phyloP scores from a whole-genome alignment of 2,329 filamentous ascomycete species.

The Cordyceps cateniannulata region DNA sequence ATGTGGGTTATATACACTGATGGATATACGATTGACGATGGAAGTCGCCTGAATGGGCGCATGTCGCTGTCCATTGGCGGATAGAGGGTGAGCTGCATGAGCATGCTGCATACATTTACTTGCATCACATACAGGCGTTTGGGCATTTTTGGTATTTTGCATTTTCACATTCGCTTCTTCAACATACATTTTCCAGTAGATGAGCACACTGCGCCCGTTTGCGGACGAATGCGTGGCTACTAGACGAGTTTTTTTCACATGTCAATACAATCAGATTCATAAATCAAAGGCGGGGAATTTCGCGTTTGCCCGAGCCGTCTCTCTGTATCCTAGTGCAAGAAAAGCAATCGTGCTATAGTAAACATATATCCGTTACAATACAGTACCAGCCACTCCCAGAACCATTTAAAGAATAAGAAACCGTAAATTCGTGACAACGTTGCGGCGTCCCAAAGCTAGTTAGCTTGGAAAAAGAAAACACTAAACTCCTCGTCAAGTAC shows the following conservation, averaged over 20 bases:
- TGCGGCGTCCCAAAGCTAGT: not conserved
- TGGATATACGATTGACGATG: constrained; percentile 2
- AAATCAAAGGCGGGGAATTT: not conserved
- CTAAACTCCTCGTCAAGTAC: not conserved
- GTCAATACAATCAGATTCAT: not conserved
- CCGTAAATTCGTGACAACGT: constrained; percentile 4
- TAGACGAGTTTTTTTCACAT: not conserved
- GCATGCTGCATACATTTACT: not conserved
- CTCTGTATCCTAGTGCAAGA: not conserved
- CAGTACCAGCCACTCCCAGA: not conserved
- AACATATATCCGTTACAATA: not conserved
- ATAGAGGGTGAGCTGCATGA: not conserved
- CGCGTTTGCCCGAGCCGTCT: not conserved
- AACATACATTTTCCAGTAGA: constrained; percentile 1
- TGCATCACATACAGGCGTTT: constrained; percentile 12
- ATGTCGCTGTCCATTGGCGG: not conserved
- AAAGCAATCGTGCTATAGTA: not conserved
- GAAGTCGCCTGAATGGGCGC: not conserved
- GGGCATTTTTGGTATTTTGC: not conserved
- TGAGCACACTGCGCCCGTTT: not conserved
- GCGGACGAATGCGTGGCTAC: not conserved
- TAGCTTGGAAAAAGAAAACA: not conserved
- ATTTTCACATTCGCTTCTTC: constrained; percentile 8
- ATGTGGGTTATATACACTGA: not conserved
- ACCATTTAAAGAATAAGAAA: not conserved